Evolutionary conservation across 345 rosid species (phyloP), one percentile per base, ranked within the genome.

Genomic region (Viola odorata): DNA sequence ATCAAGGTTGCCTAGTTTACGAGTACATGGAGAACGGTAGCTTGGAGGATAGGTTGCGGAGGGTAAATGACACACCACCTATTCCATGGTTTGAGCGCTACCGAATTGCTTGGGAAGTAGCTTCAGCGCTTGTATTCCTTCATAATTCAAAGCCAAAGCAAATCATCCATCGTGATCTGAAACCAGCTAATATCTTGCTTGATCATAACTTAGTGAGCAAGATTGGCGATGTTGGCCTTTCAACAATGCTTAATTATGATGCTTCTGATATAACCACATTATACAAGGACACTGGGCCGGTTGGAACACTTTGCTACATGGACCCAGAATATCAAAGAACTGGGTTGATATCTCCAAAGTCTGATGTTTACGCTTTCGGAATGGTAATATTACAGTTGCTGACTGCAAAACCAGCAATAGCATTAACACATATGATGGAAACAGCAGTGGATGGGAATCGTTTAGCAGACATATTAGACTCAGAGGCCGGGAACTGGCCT

Each of bases 241-340:
- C 98, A 49, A 84, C 83, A 50, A 74, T 80, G 69, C 76, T 88
- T 45, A 69, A 67, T 39, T 61, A 58, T 3, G 89, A 84, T 14
- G 56, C 80, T 36, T 61, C 63, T 12, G 57, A 61, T 12, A 37
- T 66, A 36, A 70, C 82, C 60, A 65, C 81, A 15, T 64, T 61
- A 66, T 73, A 58, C 68, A 82, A 73, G 55, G 83, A 84, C 51
- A 85, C 91, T 13, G 85, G 78, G 15, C 92, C 86, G 0, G 95
- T 82, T 7, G 98, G 98, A 50, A 89, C 96, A 5, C 68, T 85
- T 23, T 84, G 91, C 75, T 92, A 92, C 45, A 84, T 89, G 3
- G 98, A 92, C 63, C 98, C 98, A 0, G 96, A 92, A 77, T 89
- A 92, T 67, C 96, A 89, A 64, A 68, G 96, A 70, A 92, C 81